Conservation (phyloP, 2,329 filamentous ascomycete genomes). For the Kalmusia sp. region DNA sequence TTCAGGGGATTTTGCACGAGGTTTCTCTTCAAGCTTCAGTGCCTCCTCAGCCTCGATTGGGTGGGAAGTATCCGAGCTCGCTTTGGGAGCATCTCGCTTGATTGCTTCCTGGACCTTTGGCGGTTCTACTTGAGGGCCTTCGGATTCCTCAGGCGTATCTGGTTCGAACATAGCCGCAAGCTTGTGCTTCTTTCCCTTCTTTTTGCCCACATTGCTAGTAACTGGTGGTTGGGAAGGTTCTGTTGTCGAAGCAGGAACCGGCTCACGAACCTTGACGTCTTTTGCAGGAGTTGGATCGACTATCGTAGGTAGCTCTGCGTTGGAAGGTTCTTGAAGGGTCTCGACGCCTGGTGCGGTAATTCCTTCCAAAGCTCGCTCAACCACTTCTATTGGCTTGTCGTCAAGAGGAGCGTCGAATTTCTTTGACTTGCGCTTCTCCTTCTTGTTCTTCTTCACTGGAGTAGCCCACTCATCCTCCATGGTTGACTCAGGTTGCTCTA, state of each 20-base stretch:
- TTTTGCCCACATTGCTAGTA: constrained; percentile 39
- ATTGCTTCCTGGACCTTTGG: background rate
- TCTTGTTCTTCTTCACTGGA: constrained; percentile 22
- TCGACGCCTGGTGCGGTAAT: background rate
- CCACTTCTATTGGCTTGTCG: constrained; percentile 7
- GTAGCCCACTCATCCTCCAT: constrained; percentile 14
- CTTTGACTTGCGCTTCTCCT: constrained; percentile 21
- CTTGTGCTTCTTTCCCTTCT: constrained; percentile 47
- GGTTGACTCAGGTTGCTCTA: background rate
- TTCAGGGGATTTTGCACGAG: constrained; percentile 30
- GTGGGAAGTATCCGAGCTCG: background rate
- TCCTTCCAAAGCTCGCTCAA: background rate
- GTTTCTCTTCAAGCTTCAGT: constrained; percentile 8
- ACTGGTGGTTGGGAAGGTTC: constrained; percentile 19
- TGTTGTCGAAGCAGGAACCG: constrained; percentile 6
- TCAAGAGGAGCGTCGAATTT: constrained; percentile 9
- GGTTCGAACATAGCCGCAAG: constrained; percentile 42
- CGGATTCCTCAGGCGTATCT: constrained; percentile 19
- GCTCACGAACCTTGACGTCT: background rate
- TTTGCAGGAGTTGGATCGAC: background rate
- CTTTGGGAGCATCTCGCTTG: constrained; percentile 28
- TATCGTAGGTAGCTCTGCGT: background rate
- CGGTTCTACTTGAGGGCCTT: constrained; percentile 12
- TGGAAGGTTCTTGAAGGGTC: background rate
- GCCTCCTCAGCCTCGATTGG: background rate